A percentile compares a stretch with the other conserved stretches of the same genome.
Evolutionary conservation across 148 eudicot genomes (phyloP).

Genomic region (Vaccinium vitisidaea): DNA sequence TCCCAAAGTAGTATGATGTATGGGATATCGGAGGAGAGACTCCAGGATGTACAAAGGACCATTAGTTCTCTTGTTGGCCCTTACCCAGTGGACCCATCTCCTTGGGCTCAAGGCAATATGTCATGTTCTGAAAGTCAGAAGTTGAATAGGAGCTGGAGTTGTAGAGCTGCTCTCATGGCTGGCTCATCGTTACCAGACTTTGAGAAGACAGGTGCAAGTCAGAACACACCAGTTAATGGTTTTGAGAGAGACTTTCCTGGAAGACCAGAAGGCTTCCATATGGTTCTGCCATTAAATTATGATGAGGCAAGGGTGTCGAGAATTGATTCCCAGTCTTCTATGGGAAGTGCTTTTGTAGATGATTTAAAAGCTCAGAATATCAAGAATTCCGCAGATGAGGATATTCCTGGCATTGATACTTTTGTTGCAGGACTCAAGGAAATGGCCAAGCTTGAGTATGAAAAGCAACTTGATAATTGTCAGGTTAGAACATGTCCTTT

Average conservation of each 20-base stretch:
- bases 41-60: conserved; percentile 55
- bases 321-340: conserved; percentile 68
- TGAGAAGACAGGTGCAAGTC: conserved; percentile 40
- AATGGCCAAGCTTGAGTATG: conserved; percentile 78
- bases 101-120: conserved; percentile 32
- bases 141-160: conserved; percentile 48
- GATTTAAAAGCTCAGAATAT: conserved; percentile 43
- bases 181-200: conserved; percentile 38
- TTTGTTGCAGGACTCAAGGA: conserved; percentile 87
- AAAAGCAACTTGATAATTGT: conserved; percentile 42
- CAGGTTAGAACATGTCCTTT: conserved; percentile 45
- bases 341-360: conserved; percentile 51
- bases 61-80: conserved; percentile 50
- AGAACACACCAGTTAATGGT: conserved; percentile 72
- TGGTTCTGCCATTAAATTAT: conserved; percentile 47
- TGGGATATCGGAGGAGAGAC: conserved; percentile 48
- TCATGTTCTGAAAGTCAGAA: conserved; percentile 43
- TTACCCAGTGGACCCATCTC: conserved; percentile 39
- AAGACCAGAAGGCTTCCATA: conserved; percentile 54
- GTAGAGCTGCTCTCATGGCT: conserved; percentile 36
- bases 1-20: conserved; percentile 40
- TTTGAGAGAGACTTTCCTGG: conserved; percentile 58
- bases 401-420: conserved; percentile 69
- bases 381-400: conserved; percentile 47
- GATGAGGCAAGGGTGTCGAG: conserved; percentile 52